These are phyloP conservation scores for Cynara cardunculus DNA, from an alignment of 129 eudicot species.

Conservation along the genomic window DNA sequence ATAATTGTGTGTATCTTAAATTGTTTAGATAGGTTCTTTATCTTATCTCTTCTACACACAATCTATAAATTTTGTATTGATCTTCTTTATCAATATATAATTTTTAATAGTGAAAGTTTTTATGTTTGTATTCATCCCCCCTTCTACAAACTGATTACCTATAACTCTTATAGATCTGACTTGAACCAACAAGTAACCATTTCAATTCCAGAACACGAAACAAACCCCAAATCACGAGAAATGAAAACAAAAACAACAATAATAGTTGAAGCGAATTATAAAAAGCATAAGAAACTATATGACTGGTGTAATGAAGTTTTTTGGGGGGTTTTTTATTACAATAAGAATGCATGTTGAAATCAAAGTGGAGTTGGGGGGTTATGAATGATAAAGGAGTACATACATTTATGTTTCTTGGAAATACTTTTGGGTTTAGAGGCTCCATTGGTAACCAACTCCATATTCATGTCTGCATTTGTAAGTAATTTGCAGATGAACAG, in stretches of 20 bases:
- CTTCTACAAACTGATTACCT: too few species aligned
- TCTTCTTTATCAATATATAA: too few species aligned
- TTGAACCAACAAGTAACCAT: too few species aligned
- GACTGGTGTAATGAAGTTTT: not conserved
- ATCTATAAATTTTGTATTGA: too few species aligned
- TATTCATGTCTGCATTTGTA: conserved; percentile 22
- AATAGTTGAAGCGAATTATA: not conserved
- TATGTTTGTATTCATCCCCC: too few species aligned
- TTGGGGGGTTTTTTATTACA: not conserved
- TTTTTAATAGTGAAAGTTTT: too few species aligned
- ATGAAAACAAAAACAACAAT: not conserved
- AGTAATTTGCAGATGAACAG: conserved; percentile 27
- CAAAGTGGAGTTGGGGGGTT: not conserved
- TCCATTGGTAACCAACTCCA: conserved; percentile 26
- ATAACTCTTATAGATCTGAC: too few species aligned
- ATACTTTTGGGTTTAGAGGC: conserved; percentile 32
- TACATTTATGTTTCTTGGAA: conserved; percentile 64
- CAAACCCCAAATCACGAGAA: not conserved
- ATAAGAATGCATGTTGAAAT: conserved; percentile 1
- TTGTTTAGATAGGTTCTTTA: too few species aligned
- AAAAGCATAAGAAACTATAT: not conserved
- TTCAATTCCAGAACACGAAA: not conserved
- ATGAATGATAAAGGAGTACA: not conserved
- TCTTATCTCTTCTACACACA: too few species aligned
- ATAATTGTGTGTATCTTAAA: too few species aligned